A percentile compares a stretch with the other conserved stretches of the same genome.
Evolutionary conservation across 169 alveolate species (phyloP).

Genomic region (Hepatocystis sp.): DNA sequence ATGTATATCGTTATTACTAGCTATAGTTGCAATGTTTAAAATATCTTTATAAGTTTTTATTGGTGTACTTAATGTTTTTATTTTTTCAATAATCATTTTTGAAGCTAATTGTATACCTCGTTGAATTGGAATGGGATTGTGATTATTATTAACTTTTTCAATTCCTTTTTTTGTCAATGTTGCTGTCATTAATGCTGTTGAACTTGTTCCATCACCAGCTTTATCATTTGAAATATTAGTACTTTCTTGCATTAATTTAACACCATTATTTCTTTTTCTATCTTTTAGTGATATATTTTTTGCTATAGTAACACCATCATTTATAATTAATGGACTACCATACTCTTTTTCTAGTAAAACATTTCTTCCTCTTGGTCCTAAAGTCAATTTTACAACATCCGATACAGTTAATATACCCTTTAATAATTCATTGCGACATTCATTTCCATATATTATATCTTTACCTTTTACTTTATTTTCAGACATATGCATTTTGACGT

Average conservation of each 20-base stretch:
- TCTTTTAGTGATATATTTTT: slow-evolving; percentile 89
- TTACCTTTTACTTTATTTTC: slow-evolving; percentile 76
- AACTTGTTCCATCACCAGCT: slow-evolving; percentile 94
- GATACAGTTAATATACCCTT: slow-evolving; percentile 88
- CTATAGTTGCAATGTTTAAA: slow-evolving; percentile 90
- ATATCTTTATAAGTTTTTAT: slow-evolving; percentile 88
- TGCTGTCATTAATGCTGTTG: slow-evolving; percentile 92
- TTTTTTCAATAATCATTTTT: slow-evolving; percentile 88
- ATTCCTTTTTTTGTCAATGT: slow-evolving; percentile 90
- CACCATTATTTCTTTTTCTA: slow-evolving; percentile 90
- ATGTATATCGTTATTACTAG: slow-evolving; percentile 89
- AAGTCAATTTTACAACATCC: slow-evolving; percentile 90
- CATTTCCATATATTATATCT: slow-evolving; percentile 86
- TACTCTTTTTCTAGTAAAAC: slow-evolving; percentile 90
- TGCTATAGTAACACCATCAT: slow-evolving; percentile 94
- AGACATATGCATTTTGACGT: slow-evolving; percentile 45
- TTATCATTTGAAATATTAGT: slow-evolving; percentile 91
- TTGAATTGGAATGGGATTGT: slow-evolving; percentile 90
- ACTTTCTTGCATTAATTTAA: slow-evolving; percentile 91
- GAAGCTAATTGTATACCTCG: slow-evolving; percentile 91
- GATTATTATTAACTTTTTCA: slow-evolving; percentile 90
- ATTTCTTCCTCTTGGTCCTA: slow-evolving; percentile 93
- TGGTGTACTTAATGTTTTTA: slow-evolving; percentile 87
- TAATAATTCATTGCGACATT: slow-evolving; percentile 87
- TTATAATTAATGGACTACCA: slow-evolving; percentile 91